Evolutionary conservation across 345 rosid genomes (phyloP).

Genomic region (Carallia pectinifolia): DNA sequence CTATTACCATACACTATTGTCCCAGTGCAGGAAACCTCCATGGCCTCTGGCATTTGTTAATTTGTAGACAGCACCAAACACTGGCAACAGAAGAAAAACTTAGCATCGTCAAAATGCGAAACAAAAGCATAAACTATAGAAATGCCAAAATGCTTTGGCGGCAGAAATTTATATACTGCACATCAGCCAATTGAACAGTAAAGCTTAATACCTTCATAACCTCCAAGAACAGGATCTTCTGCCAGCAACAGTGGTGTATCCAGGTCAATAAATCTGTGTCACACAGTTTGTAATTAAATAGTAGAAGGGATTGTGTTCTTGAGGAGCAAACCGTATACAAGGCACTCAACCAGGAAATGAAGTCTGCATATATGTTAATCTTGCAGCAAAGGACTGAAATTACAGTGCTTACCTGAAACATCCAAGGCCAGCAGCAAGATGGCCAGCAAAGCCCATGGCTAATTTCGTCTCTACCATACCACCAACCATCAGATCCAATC

Average conservation of each 20-base stretch:
- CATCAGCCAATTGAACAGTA: conserved; percentile 1
- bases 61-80: conserved; percentile 67
- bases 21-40: conserved; percentile 78
- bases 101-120: too few relatives aligned
- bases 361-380: not conserved
- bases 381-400: conserved; percentile 12
- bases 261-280: conserved; percentile 68
- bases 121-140: not conserved
- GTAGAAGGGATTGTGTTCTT: not conserved
- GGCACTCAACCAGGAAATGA: not conserved
- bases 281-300: conserved; percentile 2
- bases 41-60: conserved; percentile 76
- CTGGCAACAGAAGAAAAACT: conserved; percentile 30
- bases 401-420: conserved; percentile 61
- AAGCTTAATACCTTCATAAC: conserved; percentile 66
- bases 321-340: not conserved
- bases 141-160: not conserved
- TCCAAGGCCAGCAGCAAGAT: conserved; percentile 89
- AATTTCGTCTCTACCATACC: conserved; percentile 97
- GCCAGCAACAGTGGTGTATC: conserved; percentile 88
- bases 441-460: conserved; percentile 94
- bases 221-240: conserved; percentile 83
- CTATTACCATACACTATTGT: conserved; percentile 47
- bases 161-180: not conserved
- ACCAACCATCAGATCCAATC: conserved; percentile 78